Conservation (phyloP, 306 rosid species). For the Prunus mongolica region DNA sequence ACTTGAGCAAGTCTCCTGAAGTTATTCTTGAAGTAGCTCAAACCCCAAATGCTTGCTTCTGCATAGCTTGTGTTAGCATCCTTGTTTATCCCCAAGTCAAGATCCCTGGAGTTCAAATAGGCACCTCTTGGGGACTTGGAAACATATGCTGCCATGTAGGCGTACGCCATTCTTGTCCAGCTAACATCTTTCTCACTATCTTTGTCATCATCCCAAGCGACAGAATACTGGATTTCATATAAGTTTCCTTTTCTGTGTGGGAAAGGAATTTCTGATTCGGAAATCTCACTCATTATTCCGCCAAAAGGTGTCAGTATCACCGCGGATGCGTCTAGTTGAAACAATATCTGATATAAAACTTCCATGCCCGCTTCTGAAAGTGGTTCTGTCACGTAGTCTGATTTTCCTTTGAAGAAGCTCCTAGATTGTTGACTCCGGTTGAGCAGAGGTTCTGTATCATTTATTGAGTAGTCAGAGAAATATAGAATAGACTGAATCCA, state of each 20-base stretch:
- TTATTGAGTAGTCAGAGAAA: conserved; percentile 40
- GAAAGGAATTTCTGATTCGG: conserved; percentile 55
- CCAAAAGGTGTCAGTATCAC: conserved; percentile 68
- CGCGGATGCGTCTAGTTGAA: conserved; percentile 43
- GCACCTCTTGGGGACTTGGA: conserved; percentile 65
- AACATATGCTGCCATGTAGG: conserved; percentile 53
- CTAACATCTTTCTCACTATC: conserved; percentile 35
- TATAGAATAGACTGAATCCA: conserved; percentile 64
- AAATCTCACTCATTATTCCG: conserved; percentile 48
- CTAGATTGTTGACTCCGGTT: conserved; percentile 32
- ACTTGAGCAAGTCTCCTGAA: too few relatives aligned
- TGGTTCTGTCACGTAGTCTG: conserved; percentile 55
- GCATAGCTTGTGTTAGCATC: conserved; percentile 6
- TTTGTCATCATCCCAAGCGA: conserved; percentile 41
- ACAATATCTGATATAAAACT: conserved; percentile 52
- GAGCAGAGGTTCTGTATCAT: conserved; percentile 43
- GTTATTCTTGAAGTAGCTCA: not conserved
- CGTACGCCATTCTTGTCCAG: conserved; percentile 50
- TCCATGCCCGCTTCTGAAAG: conserved; percentile 45
- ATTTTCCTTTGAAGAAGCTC: conserved; percentile 57
- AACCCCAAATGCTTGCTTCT: conserved; percentile 15
- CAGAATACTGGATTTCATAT: conserved; percentile 45
- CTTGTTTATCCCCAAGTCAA: conserved; percentile 33
- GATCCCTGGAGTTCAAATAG: conserved; percentile 64
- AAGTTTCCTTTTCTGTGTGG: conserved; percentile 65